Percentiles rank a stretch among this genome's conserved stretches.
These are phyloP conservation scores for Corynascus novoguineensis DNA, from an alignment of 495 filamentous ascomycete genomes.

Conservation along the genomic window DNA sequence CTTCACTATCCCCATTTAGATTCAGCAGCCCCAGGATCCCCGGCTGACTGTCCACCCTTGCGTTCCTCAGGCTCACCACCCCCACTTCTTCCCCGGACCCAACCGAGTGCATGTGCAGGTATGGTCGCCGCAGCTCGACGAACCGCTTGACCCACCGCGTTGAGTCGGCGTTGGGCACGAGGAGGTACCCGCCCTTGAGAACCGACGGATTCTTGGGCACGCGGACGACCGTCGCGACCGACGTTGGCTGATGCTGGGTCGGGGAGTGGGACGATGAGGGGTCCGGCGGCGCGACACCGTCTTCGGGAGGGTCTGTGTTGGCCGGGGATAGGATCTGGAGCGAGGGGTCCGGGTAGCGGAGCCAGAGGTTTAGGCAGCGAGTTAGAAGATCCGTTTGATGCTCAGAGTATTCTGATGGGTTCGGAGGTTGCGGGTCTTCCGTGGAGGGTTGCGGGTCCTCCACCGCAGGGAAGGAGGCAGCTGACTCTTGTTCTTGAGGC, in stretches of 20 bases:
- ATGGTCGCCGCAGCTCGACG: constrained; percentile 87
- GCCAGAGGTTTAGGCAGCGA: constrained; percentile 75
- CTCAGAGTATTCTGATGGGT: constrained; percentile 45
- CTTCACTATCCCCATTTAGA: constrained; percentile 17
- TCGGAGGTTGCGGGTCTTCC: constrained; percentile 8
- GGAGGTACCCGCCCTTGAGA: constrained; percentile 78
- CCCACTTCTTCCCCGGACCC: constrained; percentile 84
- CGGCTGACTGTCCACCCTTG: constrained; percentile 80
- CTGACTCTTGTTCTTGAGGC: background rate
- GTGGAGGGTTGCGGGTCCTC: constrained; percentile 8
- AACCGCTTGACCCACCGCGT: constrained; percentile 85
- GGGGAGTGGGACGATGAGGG: background rate
- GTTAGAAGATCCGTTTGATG: constrained; percentile 56
- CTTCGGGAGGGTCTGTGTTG: constrained; percentile 68
- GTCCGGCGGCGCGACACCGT: constrained; percentile 46
- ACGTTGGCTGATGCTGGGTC: constrained; percentile 35
- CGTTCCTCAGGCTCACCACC: constrained; percentile 77
- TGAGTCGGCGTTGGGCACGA: constrained; percentile 67
- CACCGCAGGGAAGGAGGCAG: background rate
- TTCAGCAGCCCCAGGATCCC: constrained; percentile 74
- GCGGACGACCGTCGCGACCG: constrained; percentile 62
- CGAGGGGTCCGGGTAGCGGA: constrained; percentile 64
- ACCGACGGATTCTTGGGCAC: constrained; percentile 68
- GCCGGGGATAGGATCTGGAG: constrained; percentile 66
- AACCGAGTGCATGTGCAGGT: constrained; percentile 80